Percentiles rank a stretch among this genome's conserved stretches.
These are phyloP conservation scores for Trametes coccinea DNA, from an alignment of 768 basidiomycete species.

Conservation along the genomic window DNA sequence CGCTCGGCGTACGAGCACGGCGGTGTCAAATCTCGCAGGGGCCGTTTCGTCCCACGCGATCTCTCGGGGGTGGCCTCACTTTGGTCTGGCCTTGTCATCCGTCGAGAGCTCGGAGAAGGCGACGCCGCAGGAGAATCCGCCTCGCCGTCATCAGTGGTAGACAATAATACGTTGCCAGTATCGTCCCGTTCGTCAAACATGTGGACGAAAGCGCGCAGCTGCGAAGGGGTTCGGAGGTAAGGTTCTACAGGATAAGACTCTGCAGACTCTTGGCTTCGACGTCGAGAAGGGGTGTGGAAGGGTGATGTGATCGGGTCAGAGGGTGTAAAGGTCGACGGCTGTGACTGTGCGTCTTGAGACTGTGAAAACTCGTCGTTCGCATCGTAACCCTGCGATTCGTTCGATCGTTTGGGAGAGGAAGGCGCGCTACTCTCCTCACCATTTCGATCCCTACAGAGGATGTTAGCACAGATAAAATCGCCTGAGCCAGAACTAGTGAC, in stretches of 20 bases:
- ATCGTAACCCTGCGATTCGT: constrained; percentile 11
- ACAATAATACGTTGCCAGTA: constrained; percentile 1
- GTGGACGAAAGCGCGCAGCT: constrained; percentile 5
- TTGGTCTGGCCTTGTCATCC: neutral
- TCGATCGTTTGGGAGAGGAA: constrained; percentile 1
- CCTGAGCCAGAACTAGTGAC: neutral
- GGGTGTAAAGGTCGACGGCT: neutral
- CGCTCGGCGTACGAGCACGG: neutral
- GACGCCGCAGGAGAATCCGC: neutral
- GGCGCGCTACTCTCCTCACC: neutral
- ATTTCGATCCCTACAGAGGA: neutral
- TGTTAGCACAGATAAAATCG: neutral
- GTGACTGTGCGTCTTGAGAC: neutral
- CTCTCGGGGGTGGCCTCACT: neutral
- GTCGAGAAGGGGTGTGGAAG: neutral
- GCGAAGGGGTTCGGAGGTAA: neutral
- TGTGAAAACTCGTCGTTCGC: constrained; percentile 15
- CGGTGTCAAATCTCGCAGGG: neutral
- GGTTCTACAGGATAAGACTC: neutral
- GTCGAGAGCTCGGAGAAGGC: neutral
- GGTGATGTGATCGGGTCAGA: neutral
- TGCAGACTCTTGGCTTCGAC: neutral
- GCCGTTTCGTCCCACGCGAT: neutral
- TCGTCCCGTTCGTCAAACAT: constrained; percentile 17
- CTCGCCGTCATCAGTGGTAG: neutral